phyloP scores from a whole-genome alignment of 805 yeast genomes.

The Pichia ethanolica region DNA sequence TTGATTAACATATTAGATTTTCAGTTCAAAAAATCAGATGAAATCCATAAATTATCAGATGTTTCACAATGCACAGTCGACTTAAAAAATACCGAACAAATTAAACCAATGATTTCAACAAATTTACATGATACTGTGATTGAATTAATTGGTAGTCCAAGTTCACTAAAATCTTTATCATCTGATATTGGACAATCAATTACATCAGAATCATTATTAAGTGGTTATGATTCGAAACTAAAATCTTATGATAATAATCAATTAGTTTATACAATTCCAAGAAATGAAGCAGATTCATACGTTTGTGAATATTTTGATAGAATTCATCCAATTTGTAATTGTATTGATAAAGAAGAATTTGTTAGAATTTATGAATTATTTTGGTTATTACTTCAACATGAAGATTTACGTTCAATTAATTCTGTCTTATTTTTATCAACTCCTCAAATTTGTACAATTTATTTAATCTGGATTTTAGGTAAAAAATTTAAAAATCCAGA shows the following conservation, averaged over 20 bases:
- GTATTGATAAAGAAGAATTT: conserved; percentile 7
- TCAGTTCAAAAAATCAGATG: too few species aligned
- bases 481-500: not conserved
- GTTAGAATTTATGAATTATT: conserved; percentile 3
- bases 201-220: not conserved
- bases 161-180: not conserved
- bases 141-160: conserved; percentile 1
- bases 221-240: not conserved
- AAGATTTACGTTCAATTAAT: not conserved
- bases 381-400: conserved; percentile 4
- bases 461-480: conserved; percentile 8
- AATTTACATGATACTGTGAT: conserved; percentile 2
- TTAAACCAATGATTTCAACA: not conserved
- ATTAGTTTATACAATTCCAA: conserved; percentile 1
- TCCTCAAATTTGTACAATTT: conserved; percentile 1
- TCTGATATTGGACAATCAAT: not conserved
- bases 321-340: conserved; percentile 6
- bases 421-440: not conserved
- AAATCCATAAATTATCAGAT: too few species aligned
- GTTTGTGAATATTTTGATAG: conserved; percentile 4
- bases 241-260: not conserved
- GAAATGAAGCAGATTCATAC: conserved; percentile 2
- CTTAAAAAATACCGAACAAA: not conserved
- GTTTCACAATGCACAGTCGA: too few species aligned
- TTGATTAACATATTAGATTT: too few species aligned